Evolutionary conservation across 495 filamentous ascomycete genomes (phyloP), one percentile per base, ranked within the genome.

Genomic region (Penicillium tannophilum): DNA sequence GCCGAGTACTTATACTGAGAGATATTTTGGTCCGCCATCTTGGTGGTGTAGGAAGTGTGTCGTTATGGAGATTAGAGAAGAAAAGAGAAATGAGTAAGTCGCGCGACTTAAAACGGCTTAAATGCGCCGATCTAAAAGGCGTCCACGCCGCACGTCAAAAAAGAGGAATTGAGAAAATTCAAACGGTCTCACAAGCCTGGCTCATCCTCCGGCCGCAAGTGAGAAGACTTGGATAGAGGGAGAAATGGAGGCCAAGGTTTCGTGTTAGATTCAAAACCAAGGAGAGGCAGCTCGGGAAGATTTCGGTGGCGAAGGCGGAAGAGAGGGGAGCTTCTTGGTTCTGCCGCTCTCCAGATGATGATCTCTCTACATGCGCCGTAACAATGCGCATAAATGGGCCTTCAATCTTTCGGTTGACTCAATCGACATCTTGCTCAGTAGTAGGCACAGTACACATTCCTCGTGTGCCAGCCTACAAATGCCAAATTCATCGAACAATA

Each of bases 1-100:
- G 92, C 93, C 87, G 91, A 90, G 84, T 99, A 99, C 77, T 99
- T 99, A 83, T 97, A 99, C 78, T 97, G 93, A 67, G 90, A 93
- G 53, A 96, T 88, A 86, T 93, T 89, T 79, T 92, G 88, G 82
- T 97, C 92, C 73, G 90, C 84, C 92, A 95, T 95, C 58, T 75
- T 88, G 78, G 46, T 51, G 44, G 55, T 61, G 42, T 41, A 28
- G 16, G 46, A 47, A 26, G 33, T 41, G 31, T 54, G 56, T 63
- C 52, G 58, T 64, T 28, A 47, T 65, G 55, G 39, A 12, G 56
- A 63, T 63, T 26, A 60, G 58, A 36, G 53, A 55, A 56, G 55
- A 63, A 56, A 54, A 64, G 63, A 59, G 61, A 58, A 64, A 64
- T 53, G 61, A 68, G 59, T 56, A 62, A 65, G 62, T 67, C 53